phyloP scores from a whole-genome alignment of 768 basidiomycete genomes.

The Leucosporidium yakuticum region DNA sequence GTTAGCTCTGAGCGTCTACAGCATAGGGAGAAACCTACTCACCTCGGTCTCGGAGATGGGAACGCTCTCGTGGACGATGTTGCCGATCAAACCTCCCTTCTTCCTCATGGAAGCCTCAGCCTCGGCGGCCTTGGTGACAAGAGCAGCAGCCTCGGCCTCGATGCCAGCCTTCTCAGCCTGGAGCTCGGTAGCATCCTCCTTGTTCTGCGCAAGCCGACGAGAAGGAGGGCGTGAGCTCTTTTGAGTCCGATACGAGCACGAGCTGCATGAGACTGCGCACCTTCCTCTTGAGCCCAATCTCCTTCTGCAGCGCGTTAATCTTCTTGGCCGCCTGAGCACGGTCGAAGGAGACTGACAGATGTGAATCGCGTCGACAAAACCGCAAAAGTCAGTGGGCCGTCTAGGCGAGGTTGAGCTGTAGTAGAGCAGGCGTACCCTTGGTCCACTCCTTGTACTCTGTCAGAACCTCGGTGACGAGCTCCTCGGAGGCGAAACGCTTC shows the following conservation, averaged over 20 bases:
- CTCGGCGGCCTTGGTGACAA: constrained; percentile 69
- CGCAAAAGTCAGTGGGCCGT: background rate
- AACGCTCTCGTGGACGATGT: constrained; percentile 80
- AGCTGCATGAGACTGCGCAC: constrained; percentile 42
- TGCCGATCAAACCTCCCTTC: constrained; percentile 77
- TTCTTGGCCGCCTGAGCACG: constrained; percentile 69
- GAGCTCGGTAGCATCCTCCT: constrained; percentile 81
- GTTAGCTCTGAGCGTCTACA: background rate
- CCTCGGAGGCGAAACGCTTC: constrained; percentile 80
- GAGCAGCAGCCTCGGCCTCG: constrained; percentile 69
- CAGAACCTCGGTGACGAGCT: constrained; percentile 89
- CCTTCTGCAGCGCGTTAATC: constrained; percentile 85
- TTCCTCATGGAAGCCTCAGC: constrained; percentile 70
- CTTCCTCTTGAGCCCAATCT: constrained; percentile 92
- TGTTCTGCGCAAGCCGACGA: constrained; percentile 57
- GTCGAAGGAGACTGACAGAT: constrained; percentile 71
- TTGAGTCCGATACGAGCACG: background rate
- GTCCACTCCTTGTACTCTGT: constrained; percentile 90
- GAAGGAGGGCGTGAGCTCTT: background rate
- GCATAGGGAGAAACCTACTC: constrained; percentile 33
- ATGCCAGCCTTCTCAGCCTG: constrained; percentile 76
- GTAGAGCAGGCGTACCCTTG: constrained; percentile 62
- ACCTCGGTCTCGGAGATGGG: constrained; percentile 87
- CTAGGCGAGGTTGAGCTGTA: background rate
- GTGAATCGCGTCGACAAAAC: background rate